Evolutionary conservation across 1,284 basidiomycete genomes (phyloP).

Genomic region (Ganoderma leucocontextum): DNA sequence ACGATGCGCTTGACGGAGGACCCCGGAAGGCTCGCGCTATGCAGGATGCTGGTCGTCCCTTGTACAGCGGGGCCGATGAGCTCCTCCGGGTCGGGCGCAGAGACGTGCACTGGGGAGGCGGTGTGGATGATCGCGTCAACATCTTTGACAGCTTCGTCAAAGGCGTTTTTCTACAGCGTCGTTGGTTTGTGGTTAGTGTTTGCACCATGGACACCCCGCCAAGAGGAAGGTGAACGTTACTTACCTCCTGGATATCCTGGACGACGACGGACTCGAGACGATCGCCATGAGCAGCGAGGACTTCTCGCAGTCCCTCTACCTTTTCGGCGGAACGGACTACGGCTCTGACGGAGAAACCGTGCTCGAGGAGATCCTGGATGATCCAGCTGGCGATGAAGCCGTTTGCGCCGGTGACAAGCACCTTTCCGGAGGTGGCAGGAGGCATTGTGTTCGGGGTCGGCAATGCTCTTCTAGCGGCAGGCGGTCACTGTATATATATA

Average conservation of each 20-base stretch:
- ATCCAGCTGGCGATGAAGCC: constrained; percentile 49
- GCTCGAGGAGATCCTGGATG: constrained; percentile 46
- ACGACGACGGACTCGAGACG: constrained; percentile 59
- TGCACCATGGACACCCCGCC: not conserved
- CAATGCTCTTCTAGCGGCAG: too few species aligned
- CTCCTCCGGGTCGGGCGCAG: constrained; percentile 44
- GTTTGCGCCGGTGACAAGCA: constrained; percentile 22
- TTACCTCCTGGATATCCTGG: constrained; percentile 59
- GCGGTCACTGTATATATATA: too few species aligned
- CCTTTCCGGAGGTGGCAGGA: constrained; percentile 10
- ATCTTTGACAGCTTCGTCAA: constrained; percentile 21
- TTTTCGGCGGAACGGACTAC: constrained; percentile 55
- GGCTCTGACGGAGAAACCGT: constrained; percentile 58
- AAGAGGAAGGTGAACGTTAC: constrained; percentile 10
- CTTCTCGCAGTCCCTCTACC: constrained; percentile 45
- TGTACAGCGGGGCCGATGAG: constrained; percentile 21
- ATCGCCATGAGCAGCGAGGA: constrained; percentile 53
- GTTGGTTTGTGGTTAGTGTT: not conserved
- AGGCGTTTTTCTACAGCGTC: constrained; percentile 27
- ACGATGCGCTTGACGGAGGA: constrained; percentile 54
- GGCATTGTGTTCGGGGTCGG: constrained; percentile 37
- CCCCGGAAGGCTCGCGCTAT: constrained; percentile 35
- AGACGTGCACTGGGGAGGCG: constrained; percentile 51
- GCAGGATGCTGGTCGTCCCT: constrained; percentile 15
- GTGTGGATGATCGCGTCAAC: constrained; percentile 49